Conservation (phyloP, 2,329 filamentous ascomycete genomes). For the Colletotrichum sp. region DNA sequence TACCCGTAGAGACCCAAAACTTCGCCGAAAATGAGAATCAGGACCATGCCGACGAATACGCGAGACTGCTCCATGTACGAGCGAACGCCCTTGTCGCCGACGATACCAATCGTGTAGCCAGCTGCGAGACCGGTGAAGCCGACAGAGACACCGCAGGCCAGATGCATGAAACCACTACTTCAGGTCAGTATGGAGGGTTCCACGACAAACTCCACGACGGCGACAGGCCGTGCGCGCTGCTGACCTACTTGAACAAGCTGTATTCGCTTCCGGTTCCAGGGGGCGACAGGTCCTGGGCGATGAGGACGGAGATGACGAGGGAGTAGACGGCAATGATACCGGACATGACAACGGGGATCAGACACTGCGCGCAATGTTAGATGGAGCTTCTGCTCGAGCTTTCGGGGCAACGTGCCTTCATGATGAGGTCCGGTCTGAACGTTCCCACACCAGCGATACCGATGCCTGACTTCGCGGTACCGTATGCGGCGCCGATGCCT, state of each 20-base stretch:
- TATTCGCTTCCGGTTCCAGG: constrained; percentile 67
- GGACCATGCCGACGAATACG: constrained; percentile 97
- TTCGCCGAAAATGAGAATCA: constrained; percentile 98
- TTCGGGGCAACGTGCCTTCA: constrained; percentile 69
- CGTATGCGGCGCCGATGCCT: constrained; percentile 80
- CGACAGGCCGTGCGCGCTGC: neutral
- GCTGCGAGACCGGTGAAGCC: constrained; percentile 92
- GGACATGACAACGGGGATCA: constrained; percentile 95
- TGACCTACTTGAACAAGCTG: constrained; percentile 79
- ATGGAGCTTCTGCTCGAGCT: neutral
- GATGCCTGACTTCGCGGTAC: constrained; percentile 87
- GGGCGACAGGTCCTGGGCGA: constrained; percentile 85
- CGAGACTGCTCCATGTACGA: constrained; percentile 96
- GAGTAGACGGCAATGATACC: constrained; percentile 99
- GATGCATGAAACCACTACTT: constrained; percentile 84
- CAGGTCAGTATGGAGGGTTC: constrained; percentile 19
- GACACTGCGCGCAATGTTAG: constrained; percentile 56
- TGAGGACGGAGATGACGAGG: constrained; percentile 94
- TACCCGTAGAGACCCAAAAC: constrained; percentile 97
- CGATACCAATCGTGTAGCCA: constrained; percentile 94
- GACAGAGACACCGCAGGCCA: constrained; percentile 88
- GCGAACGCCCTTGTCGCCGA: constrained; percentile 92
- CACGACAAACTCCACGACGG: neutral
- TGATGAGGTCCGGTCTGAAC: constrained; percentile 85
- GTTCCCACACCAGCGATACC: constrained; percentile 86